These are phyloP conservation scores for Cladophialophora psammophila DNA, from an alignment of 2,329 filamentous ascomycete genomes.

Conservation along the genomic window DNA sequence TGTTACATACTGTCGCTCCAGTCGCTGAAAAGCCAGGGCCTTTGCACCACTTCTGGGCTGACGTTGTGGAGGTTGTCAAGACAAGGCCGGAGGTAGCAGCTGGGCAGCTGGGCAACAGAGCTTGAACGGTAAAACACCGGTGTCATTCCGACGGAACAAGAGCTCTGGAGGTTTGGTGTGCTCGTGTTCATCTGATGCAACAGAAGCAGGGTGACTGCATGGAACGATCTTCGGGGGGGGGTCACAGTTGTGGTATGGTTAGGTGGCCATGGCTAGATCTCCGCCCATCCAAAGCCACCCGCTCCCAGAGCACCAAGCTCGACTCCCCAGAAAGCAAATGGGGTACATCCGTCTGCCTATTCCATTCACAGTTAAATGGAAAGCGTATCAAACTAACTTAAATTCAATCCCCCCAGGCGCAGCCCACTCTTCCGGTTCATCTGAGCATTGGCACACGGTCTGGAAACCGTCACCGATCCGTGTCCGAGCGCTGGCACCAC, in stretches of 20 bases:
- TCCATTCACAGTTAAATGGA: not conserved
- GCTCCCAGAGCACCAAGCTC: not conserved
- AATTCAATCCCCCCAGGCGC: not conserved
- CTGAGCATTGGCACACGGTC: constrained; percentile 6
- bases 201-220: constrained; percentile 14
- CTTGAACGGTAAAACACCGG: constrained; percentile 11
- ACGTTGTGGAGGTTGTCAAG: constrained; percentile 20
- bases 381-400: not conserved
- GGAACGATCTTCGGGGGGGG: constrained; percentile 7
- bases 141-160: constrained; percentile 8
- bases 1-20: not conserved
- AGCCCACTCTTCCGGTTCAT: not conserved
- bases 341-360: not conserved
- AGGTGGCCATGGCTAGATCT: constrained; percentile 2
- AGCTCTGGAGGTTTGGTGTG: not conserved
- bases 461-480: constrained; percentile 13
- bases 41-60: constrained; percentile 24
- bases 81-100: not conserved
- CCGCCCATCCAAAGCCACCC: not conserved
- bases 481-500: not conserved
- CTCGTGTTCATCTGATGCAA: constrained; percentile 9
- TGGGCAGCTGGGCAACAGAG: constrained; percentile 19
- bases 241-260: constrained; percentile 4
- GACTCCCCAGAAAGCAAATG: not conserved
- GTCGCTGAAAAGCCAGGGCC: not conserved